Conservation (phyloP, 176 grass and related monocot genomes). For the Bolboschoenus planiculmis region DNA sequence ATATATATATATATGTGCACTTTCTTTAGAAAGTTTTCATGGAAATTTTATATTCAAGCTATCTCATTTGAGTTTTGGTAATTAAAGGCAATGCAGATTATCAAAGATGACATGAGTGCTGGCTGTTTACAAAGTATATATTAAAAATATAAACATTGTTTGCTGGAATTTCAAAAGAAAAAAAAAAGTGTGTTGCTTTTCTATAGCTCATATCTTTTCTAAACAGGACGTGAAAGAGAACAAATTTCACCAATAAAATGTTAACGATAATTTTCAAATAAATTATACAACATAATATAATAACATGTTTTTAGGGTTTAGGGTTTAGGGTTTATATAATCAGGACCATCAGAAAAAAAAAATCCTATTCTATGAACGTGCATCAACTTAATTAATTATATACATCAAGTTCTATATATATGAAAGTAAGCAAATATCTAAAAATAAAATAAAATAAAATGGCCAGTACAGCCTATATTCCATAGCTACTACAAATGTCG, state of each 20-base stretch:
- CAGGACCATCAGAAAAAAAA: no score
- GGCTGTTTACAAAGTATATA: no score
- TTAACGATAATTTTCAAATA: background rate
- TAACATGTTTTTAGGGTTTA: no score
- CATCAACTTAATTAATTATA: slow-evolving; percentile 4
- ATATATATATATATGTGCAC: background rate
- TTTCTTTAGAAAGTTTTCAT: background rate
- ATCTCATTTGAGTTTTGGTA: background rate
- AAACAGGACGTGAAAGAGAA: background rate
- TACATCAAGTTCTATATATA: background rate
- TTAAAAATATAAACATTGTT: background rate
- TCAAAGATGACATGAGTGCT: background rate
- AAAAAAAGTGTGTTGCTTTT: background rate
- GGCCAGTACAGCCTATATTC: background rate
- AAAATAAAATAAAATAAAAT: background rate
- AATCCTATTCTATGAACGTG: background rate
- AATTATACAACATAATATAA: no score
- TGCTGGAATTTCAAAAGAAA: background rate
- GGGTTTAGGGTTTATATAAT: no score
- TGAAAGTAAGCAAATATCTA: background rate
- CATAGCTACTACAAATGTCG: background rate
- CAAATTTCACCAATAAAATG: background rate
- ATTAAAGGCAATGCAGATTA: background rate
- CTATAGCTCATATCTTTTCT: background rate
- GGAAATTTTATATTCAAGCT: background rate